Evolutionary conservation across 164 flowering plant species (phyloP).

Genomic region (Protea cynaroides): DNA sequence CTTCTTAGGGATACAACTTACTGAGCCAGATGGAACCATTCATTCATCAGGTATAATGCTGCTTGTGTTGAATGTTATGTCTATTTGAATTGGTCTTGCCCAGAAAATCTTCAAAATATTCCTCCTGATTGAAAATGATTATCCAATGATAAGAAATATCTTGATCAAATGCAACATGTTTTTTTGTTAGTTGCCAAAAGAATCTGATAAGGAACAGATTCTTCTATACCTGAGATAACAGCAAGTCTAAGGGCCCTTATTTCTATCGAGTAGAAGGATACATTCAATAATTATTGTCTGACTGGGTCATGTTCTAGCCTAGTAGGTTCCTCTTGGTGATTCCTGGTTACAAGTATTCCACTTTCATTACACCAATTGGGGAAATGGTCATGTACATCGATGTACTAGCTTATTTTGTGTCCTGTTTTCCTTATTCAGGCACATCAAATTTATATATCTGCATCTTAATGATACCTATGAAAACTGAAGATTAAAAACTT

Average conservation of each 20-base stretch:
- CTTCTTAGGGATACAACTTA: constrained; percentile 66
- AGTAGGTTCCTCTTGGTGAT: not conserved
- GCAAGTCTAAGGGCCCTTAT: no score
- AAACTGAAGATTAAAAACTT: no score
- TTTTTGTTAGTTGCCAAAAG: no score
- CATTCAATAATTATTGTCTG: not conserved
- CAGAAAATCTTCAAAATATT: no score
- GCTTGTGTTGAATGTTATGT: not conserved
- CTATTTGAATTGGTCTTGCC: not conserved
- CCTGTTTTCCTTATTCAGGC: no score
- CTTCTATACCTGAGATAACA: no score
- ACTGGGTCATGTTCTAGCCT: not conserved
- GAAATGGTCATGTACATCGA: not conserved
- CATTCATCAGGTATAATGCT: constrained; percentile 61
- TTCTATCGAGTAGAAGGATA: not conserved
- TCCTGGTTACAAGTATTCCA: not conserved
- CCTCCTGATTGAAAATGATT: no score
- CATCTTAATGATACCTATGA: no score
- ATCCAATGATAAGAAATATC: not conserved
- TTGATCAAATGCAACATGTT: no score
- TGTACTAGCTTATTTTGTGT: no score
- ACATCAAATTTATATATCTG: no score
- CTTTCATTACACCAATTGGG: not conserved
- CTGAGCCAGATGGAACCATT: constrained; percentile 83
- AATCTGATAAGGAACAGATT: no score